Conservation (phyloP, 2,329 filamentous ascomycete species). For the Sporothrix pseudoabietina region DNA sequence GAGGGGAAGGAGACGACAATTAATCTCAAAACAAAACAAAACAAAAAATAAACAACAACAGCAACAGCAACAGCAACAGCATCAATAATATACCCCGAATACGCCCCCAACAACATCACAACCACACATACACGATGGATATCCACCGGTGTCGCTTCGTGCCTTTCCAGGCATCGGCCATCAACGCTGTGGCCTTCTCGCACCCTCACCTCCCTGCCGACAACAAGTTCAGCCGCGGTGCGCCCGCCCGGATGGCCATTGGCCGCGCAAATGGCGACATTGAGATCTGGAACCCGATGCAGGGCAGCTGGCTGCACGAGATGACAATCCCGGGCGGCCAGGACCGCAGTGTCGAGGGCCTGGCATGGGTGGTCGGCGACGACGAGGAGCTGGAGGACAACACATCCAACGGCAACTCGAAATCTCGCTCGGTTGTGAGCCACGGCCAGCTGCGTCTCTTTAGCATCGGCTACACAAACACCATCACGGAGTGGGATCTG, state of each 20-base stretch:
- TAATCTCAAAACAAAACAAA: neutral
- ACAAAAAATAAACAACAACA: neutral
- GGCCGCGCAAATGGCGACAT: conserved; percentile 94
- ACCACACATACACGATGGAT: conserved; percentile 65
- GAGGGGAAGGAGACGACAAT: neutral
- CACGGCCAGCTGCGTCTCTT: conserved; percentile 82
- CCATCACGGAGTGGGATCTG: conserved; percentile 94
- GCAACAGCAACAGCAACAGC: neutral
- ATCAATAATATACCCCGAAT: neutral
- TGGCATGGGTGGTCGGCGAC: conserved; percentile 88
- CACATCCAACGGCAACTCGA: conserved; percentile 48
- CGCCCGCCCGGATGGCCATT: conserved; percentile 76
- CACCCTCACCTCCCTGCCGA: conserved; percentile 59
- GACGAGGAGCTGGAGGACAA: conserved; percentile 66
- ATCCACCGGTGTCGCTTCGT: conserved; percentile 97
- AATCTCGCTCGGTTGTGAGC: conserved; percentile 48
- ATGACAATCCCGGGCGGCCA: conserved; percentile 79
- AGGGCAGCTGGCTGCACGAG: conserved; percentile 87
- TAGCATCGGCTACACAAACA: conserved; percentile 91
- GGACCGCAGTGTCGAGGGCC: conserved; percentile 83
- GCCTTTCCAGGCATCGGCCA: conserved; percentile 84
- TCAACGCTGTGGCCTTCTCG: conserved; percentile 94
- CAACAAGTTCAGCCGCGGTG: conserved; percentile 54
- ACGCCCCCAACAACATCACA: neutral
- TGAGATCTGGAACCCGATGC: conserved; percentile 92